Conservation (phyloP, 2,329 filamentous ascomycete genomes). For the Fusarium brachygibbosum region DNA sequence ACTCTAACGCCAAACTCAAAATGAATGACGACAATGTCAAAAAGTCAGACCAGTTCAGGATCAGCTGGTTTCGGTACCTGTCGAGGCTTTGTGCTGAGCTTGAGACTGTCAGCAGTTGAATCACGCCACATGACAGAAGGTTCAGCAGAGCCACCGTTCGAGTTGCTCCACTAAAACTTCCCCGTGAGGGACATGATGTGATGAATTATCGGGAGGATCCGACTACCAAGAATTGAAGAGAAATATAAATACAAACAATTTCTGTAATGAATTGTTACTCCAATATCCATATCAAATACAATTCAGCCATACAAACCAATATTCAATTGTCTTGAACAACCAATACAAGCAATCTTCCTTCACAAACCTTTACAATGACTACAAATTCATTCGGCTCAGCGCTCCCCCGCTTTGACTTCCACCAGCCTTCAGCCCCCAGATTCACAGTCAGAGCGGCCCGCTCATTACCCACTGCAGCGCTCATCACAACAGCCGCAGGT, state of each 20-base stretch:
- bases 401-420: constrained; percentile 8
- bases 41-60: not conserved
- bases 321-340: not conserved
- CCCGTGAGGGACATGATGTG: not conserved
- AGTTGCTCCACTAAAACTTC: not conserved
- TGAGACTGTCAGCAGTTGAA: not conserved
- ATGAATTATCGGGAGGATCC: not conserved
- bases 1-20: not conserved
- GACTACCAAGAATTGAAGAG: not conserved
- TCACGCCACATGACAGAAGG: not conserved
- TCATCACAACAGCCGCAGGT: constrained; percentile 16
- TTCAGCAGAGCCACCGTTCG: constrained; percentile 7
- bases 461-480: constrained; percentile 5
- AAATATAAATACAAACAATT: not conserved
- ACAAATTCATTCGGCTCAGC: constrained; percentile 13
- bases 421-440: not conserved
- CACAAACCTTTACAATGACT: constrained; percentile 1
- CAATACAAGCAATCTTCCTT: not conserved
- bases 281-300: not conserved
- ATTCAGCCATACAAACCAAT: not conserved
- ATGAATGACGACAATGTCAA: not conserved
- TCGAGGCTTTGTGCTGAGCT: not conserved
- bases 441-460: not conserved
- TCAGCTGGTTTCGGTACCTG: not conserved
- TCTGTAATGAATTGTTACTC: no score